These are phyloP conservation scores for Leptosphaerulina australis DNA, from an alignment of 2,329 filamentous ascomycete genomes.

Conservation along the genomic window DNA sequence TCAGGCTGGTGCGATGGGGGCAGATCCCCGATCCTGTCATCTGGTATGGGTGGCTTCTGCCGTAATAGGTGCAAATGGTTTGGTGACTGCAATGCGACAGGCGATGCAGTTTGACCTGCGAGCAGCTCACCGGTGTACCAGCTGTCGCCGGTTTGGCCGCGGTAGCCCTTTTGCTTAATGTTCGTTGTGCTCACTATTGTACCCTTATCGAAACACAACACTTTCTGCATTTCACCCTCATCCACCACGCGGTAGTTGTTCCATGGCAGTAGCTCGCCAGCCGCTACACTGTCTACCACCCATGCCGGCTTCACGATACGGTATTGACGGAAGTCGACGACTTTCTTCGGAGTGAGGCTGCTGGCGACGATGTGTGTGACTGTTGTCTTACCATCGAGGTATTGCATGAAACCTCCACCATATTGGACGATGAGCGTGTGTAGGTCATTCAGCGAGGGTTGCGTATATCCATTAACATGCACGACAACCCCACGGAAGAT, in stretches of 20 bases:
- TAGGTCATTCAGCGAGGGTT: conserved; percentile 87
- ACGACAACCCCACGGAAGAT: conserved; percentile 92
- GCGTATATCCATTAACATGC: conserved; percentile 94
- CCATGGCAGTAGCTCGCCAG: conserved; percentile 85
- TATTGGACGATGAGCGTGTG: conserved; percentile 87
- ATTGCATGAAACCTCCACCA: conserved; percentile 95
- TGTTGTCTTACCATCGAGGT: conserved; percentile 90
- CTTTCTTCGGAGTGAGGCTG: conserved; percentile 88
- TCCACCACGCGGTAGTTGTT: conserved; percentile 81
- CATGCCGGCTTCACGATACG: conserved; percentile 93
- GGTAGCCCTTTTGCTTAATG: conserved; percentile 68
- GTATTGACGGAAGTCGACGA: conserved; percentile 83
- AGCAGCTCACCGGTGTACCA: conserved; percentile 80
- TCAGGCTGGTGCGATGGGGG: conserved; percentile 44
- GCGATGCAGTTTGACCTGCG: conserved; percentile 25
- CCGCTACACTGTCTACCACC: conserved; percentile 87
- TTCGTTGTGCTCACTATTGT: conserved; percentile 71
- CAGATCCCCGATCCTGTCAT: conserved; percentile 37
- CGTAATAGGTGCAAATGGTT: conserved; percentile 33
- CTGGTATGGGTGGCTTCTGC: conserved; percentile 35
- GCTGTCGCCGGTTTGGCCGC: conserved; percentile 79
- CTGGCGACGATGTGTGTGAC: conserved; percentile 96
- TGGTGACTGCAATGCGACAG: conserved; percentile 38
- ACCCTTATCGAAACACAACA: conserved; percentile 68
- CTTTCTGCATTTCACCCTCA: conserved; percentile 81